Percentiles rank a stretch among this genome's conserved stretches.
Evolutionary conservation across 2,329 filamentous ascomycete species (phyloP).

Genomic region (Cladosporium colombiae): DNA sequence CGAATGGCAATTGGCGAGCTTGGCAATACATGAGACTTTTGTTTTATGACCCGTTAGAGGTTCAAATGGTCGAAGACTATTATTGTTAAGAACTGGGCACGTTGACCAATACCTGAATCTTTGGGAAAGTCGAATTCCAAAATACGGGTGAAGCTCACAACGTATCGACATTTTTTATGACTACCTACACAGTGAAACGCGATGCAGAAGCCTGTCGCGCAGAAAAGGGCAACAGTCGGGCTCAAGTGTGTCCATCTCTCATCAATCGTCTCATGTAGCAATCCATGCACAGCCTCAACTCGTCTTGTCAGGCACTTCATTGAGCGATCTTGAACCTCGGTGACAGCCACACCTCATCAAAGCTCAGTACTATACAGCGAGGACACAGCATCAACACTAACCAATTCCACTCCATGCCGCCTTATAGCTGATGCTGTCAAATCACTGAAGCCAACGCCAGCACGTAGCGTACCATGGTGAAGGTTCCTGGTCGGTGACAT

Average conservation of each 20-base stretch:
- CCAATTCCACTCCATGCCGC: constrained; percentile 22
- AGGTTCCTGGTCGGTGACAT: not conserved
- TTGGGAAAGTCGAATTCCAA: not conserved
- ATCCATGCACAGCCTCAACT: not conserved
- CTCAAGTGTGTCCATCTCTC: not conserved
- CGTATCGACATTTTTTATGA: not conserved
- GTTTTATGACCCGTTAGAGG: not conserved
- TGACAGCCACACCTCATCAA: not conserved
- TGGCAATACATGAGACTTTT: not conserved
- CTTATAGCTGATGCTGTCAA: constrained; percentile 14
- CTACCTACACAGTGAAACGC: not conserved
- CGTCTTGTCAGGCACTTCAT: not conserved
- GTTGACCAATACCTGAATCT: not conserved
- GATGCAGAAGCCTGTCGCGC: not conserved
- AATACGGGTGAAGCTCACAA: not conserved
- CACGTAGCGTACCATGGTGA: constrained; percentile 27
- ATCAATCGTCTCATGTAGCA: not conserved
- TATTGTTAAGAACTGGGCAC: not conserved
- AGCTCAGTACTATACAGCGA: not conserved
- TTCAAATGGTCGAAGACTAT: not conserved
- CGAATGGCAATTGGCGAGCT: not conserved
- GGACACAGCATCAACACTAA: constrained; percentile 1
- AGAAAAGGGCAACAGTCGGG: not conserved
- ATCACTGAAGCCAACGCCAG: constrained; percentile 26
- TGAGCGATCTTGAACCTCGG: not conserved